Evolutionary conservation across 257 asterid genomes (phyloP).

Genomic region (Solanum chilense): DNA sequence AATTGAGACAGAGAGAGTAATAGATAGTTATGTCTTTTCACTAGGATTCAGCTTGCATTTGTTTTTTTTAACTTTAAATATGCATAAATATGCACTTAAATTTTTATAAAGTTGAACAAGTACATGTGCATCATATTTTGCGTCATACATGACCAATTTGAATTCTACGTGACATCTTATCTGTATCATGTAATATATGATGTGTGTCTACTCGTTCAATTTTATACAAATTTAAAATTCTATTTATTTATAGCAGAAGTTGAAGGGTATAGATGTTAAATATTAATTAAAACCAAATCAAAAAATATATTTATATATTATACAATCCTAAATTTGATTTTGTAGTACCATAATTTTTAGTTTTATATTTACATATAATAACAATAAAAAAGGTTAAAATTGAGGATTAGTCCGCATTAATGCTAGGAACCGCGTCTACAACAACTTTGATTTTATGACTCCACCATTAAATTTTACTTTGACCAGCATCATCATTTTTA

Average conservation of each 20-base stretch:
- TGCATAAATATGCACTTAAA: no score
- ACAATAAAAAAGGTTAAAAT: not conserved
- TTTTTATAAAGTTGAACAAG: no score
- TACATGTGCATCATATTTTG: not conserved
- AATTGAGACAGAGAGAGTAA: no score
- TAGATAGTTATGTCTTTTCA: no score
- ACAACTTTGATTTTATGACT: not conserved
- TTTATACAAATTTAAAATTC: no score
- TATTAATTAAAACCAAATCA: no score
- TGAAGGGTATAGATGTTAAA: no score
- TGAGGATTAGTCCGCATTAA: not conserved
- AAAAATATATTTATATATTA: no score
- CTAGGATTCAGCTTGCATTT: no score
- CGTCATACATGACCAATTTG: no score
- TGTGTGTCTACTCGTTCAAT: no score
- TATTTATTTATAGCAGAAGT: not conserved
- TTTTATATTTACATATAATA: not conserved
- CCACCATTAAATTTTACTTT: not conserved
- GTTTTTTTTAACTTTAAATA: no score
- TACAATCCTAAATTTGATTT: not conserved
- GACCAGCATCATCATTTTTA: not conserved
- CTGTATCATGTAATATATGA: rapidly evolving
- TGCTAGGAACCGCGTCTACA: not conserved
- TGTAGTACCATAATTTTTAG: not conserved
- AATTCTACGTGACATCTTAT: not conserved